These are phyloP conservation scores for Fusarium nodosum DNA, from an alignment of 2,329 filamentous ascomycete species.

Conservation along the genomic window DNA sequence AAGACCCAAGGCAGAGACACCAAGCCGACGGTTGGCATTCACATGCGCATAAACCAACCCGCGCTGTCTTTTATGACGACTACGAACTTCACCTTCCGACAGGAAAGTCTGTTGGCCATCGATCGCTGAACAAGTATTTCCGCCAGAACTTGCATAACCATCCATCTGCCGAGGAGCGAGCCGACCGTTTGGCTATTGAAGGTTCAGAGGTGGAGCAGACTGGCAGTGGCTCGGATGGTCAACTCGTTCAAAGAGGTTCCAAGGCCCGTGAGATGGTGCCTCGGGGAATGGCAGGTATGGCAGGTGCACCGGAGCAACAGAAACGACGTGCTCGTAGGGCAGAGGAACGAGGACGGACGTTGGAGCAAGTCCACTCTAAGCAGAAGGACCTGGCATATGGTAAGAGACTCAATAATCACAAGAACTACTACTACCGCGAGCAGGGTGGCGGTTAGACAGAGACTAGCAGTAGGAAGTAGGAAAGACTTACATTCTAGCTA, in stretches of 20 bases:
- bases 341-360: conserved; percentile 77
- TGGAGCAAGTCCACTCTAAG: conserved; percentile 72
- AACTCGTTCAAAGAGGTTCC: conserved; percentile 55
- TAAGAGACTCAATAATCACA: conserved; percentile 80
- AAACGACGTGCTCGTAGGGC: conserved; percentile 75
- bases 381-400: conserved; percentile 78
- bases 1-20: conserved; percentile 78
- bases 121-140: conserved; percentile 88
- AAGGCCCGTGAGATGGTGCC: conserved; percentile 70
- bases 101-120: conserved; percentile 89
- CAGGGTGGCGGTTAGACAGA: conserved; percentile 58
- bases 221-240: conserved; percentile 54
- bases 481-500: background rate
- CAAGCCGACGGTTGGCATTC: conserved; percentile 85
- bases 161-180: conserved; percentile 82
- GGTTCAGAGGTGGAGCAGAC: conserved; percentile 44
- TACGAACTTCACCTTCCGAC: conserved; percentile 94
- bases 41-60: conserved; percentile 79
- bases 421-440: conserved; percentile 69
- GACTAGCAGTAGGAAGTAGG: background rate
- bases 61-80: conserved; percentile 89
- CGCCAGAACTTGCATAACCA: conserved; percentile 92
- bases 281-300: conserved; percentile 82
- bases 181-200: conserved; percentile 74
- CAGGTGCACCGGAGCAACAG: conserved; percentile 81